Conservation (phyloP, 2,329 filamentous ascomycete genomes). For the Microdochium nivale region DNA sequence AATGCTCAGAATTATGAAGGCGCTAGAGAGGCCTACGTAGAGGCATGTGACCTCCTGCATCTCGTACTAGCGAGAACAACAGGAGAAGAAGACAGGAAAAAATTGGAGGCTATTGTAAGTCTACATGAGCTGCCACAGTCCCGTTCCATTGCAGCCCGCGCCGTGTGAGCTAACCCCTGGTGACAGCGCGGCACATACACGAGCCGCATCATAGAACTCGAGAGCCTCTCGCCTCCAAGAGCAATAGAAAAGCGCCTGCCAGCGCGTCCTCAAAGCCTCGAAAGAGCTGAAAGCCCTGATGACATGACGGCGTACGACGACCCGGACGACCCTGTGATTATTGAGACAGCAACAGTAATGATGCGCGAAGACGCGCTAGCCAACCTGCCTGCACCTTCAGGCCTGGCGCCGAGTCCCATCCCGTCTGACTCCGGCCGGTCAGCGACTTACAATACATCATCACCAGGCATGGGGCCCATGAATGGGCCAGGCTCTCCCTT, state of each 20-base stretch:
- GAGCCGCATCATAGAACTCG: constrained; percentile 78
- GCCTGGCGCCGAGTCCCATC: not conserved
- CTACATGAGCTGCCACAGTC: too few relatives aligned
- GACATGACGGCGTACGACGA: constrained; percentile 29
- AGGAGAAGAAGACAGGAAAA: constrained; percentile 78
- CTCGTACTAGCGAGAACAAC: constrained; percentile 81
- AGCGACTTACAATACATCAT: not conserved
- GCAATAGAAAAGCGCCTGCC: constrained; percentile 69
- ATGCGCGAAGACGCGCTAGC: not conserved
- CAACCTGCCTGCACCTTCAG: not conserved
- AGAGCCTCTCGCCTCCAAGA: constrained; percentile 55
- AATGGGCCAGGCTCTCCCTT: constrained; percentile 23
- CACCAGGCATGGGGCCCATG: not conserved
- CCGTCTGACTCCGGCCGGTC: not conserved
- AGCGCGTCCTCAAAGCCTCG: constrained; percentile 55
- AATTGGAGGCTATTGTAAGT: constrained; percentile 88
- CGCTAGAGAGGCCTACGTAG: constrained; percentile 80
- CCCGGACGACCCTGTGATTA: constrained; percentile 32
- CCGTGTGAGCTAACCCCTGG: not conserved
- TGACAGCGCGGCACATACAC: constrained; percentile 77
- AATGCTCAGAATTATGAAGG: constrained; percentile 93
- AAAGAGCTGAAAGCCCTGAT: constrained; percentile 30
- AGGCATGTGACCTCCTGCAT: constrained; percentile 81
- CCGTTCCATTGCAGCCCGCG: not conserved
- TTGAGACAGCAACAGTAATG: constrained; percentile 38